Base-by-base conservation (phyloP, 352 stramenopile species). In the Pythium apleroticum region DNA sequence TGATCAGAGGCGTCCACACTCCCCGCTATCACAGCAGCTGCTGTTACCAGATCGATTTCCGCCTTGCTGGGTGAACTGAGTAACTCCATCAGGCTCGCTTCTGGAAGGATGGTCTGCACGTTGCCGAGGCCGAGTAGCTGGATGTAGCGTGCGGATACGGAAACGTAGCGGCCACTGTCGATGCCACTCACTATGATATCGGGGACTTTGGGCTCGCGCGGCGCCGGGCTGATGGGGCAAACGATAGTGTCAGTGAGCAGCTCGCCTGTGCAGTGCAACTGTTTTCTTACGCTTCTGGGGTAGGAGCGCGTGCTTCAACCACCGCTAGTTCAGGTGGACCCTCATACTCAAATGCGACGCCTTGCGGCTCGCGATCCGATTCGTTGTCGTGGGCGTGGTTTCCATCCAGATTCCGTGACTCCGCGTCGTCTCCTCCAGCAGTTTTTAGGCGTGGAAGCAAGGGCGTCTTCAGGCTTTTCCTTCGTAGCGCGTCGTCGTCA, bases 81-180 rank as follows among this genome's bases (percentile, higher is more conserved):
- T 10, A 74, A 33, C 14, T 65, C 57, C 37, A 88, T 73, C 28
- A 90, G 63, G 6, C 73, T 68, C 15, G 50, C 45, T 53, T 89
- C 77, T 11, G 69, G 56, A 9, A 55, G 57, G 0, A 73, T 64
- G 19, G 74, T 79, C 31, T 74, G 31, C 19, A 90, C 80, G 1
- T 76, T 83, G 33, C 81, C 82, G 14, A 93, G 22, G 0, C 83
- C 84, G 17, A 93, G 61, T 15, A 93, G 68, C 25, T 91, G 80
- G 28, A 93, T 88, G 64, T 91, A 93, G 11, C 84, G 77, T 0
- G 75, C 82, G n/a, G 75, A 71, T 17, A 84, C 74, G 1, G 78
- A 63, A 8, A 83, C 71, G 56, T 77, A 82, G 2, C 63, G 69
- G 3, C 65, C 77, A 28, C 65, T 68, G 15, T 73, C 63, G 8